Evolutionary conservation across 345 rosid species (phyloP).

Genomic region (Cardamine resedifolia): DNA sequence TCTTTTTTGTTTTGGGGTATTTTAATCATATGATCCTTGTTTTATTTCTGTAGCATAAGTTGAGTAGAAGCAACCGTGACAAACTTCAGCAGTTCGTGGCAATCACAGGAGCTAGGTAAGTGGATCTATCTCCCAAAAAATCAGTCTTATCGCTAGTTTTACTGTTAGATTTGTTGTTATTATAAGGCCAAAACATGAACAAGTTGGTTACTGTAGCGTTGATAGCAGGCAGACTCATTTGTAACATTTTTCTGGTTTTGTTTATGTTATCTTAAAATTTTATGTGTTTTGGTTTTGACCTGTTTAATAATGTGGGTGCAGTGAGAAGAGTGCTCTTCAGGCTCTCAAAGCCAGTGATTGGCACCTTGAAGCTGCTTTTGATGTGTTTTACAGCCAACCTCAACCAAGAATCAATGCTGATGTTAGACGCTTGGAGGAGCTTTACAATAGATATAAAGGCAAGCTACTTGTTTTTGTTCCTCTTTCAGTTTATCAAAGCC

Average conservation of each 20-base stretch:
- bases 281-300: constrained; percentile 4
- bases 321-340: constrained; percentile 85
- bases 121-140: background rate
- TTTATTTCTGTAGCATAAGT: constrained; percentile 56
- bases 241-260: background rate
- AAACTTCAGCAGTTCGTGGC: constrained; percentile 86
- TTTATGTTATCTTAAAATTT: background rate
- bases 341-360: constrained; percentile 89
- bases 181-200: background rate
- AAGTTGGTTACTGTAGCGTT: background rate
- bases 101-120: constrained; percentile 86
- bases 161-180: constrained; percentile 19
- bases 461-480: constrained; percentile 26
- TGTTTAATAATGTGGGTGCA: constrained; percentile 41
- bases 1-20: too few species aligned
- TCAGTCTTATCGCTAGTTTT: background rate
- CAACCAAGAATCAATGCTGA: constrained; percentile 71
- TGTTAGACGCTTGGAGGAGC: constrained; percentile 86
- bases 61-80: constrained; percentile 82
- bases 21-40: constrained; percentile 10
- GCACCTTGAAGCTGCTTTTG: constrained; percentile 96
- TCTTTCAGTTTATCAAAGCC: background rate
- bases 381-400: constrained; percentile 83
- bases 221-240: background rate
- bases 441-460: constrained; percentile 93